A percentile compares a stretch with the other conserved stretches of the same genome.
phyloP scores from a whole-genome alignment of 108 stramenopile genomes.

The Fragilaria crotonensis region DNA sequence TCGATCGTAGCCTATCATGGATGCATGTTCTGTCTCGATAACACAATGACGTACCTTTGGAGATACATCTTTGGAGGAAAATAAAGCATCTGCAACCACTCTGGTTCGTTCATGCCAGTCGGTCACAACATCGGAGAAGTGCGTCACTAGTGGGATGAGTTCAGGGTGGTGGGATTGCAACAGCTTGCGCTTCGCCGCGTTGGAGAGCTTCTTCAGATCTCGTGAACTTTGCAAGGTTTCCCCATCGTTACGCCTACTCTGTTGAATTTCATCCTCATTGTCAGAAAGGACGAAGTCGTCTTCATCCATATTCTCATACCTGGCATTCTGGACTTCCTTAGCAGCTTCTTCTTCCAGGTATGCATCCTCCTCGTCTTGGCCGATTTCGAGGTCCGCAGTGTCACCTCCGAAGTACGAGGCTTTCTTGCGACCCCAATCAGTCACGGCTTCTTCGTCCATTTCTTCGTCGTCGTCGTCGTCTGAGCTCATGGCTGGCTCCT shows the following conservation, averaged over 20 bases:
- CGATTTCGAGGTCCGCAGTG: conserved; percentile 93
- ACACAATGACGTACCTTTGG: conserved; percentile 45
- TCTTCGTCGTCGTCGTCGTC: conserved; percentile 30
- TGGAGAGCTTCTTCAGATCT: conserved; percentile 44
- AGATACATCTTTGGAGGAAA: conserved; percentile 34
- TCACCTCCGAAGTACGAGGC: conserved; percentile 86
- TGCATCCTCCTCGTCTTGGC: conserved; percentile 80
- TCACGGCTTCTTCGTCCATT: conserved; percentile 26
- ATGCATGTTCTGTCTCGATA: conserved; percentile 24
- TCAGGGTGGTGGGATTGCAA: conserved; percentile 66
- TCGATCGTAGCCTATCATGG: conserved; percentile 76
- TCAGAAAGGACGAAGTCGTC: conserved; percentile 72
- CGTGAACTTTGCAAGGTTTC: conserved; percentile 8
- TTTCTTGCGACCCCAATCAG: conserved; percentile 84
- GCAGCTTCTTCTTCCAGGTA: conserved; percentile 79
- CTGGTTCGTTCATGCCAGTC: conserved; percentile 41
- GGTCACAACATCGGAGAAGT: conserved; percentile 42
- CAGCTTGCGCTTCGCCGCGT: conserved; percentile 47
- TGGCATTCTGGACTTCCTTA: conserved; percentile 57
- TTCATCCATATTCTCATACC: conserved; percentile 74
- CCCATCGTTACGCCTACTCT: conserved; percentile 4
- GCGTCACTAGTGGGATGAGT: conserved; percentile 54
- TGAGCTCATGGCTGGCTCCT: neutral
- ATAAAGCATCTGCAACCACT: conserved; percentile 40
- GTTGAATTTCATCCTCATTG: conserved; percentile 15